phyloP scores from a whole-genome alignment of 345 rosid genomes.

The Citrus trifoliata region DNA sequence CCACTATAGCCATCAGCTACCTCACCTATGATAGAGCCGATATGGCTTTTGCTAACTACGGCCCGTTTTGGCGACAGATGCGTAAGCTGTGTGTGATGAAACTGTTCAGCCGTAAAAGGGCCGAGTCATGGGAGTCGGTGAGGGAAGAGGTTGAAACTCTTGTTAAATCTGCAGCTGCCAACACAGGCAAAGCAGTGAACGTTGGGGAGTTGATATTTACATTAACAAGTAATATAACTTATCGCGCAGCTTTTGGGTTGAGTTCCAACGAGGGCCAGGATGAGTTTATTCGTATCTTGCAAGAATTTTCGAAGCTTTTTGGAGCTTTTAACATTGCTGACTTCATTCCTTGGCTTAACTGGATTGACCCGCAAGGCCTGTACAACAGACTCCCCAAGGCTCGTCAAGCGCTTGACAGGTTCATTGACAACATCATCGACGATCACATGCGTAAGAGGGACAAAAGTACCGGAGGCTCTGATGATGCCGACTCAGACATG shows the following conservation, averaged over 20 bases:
- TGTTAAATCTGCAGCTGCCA: constrained; percentile 38
- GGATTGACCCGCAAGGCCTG: constrained; percentile 77
- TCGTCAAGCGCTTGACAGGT: constrained; percentile 59
- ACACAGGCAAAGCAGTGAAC: constrained; percentile 52
- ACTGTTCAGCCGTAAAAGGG: constrained; percentile 88
- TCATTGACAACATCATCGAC: constrained; percentile 74
- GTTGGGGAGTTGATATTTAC: constrained; percentile 73
- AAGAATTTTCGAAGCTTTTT: constrained; percentile 90
- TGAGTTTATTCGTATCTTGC: constrained; percentile 72
- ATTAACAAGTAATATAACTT: constrained; percentile 69
- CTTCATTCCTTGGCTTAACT: constrained; percentile 63
- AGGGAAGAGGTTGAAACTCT: constrained; percentile 72
- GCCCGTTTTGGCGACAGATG: constrained; percentile 99
- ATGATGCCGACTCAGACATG: constrained; percentile 61
- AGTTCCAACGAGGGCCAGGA: constrained; percentile 59
- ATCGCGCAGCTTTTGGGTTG: constrained; percentile 81
- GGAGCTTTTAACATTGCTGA: constrained; percentile 93
- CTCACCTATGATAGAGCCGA: constrained; percentile 89
- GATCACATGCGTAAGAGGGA: constrained; percentile 60
- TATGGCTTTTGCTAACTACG: constrained; percentile 97
- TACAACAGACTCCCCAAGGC: constrained; percentile 55
- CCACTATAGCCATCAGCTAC: constrained; percentile 73
- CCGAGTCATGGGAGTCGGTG: constrained; percentile 92
- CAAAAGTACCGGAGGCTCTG: not conserved
- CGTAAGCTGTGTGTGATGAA: constrained; percentile 86